phyloP scores from a whole-genome alignment of 2,329 filamentous ascomycete genomes.

The Plectosphaerella plurivora region DNA sequence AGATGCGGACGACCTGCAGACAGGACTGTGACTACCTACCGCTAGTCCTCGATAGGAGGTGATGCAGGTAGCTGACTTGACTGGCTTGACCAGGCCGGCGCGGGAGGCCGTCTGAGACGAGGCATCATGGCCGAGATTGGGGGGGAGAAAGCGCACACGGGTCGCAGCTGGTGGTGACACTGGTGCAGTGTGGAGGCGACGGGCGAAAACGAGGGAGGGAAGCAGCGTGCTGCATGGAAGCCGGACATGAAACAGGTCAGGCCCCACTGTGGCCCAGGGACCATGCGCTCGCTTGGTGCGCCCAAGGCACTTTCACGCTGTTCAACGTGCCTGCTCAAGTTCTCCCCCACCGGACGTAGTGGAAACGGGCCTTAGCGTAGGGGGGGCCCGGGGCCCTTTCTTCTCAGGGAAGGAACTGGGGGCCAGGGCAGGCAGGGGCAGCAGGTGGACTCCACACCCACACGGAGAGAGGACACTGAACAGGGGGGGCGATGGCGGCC shows the following conservation, averaged over 20 bases:
- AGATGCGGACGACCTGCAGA: no score
- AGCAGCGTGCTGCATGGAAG: constrained; percentile 21
- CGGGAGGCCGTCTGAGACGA: constrained; percentile 2
- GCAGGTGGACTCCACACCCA: background rate
- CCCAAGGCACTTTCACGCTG: background rate
- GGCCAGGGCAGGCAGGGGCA: background rate
- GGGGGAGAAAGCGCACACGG: background rate
- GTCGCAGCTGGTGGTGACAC: background rate
- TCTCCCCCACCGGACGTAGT: background rate
- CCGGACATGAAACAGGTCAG: constrained; percentile 25
- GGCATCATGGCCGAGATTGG: constrained; percentile 3
- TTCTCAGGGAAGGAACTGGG: background rate
- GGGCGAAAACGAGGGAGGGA: constrained; percentile 10
- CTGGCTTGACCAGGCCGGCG: no score
- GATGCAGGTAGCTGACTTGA: no score
- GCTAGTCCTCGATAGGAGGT: no score
- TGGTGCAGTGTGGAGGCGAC: no score
- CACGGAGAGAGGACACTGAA: background rate
- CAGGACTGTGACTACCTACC: no score
- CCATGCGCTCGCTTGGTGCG: background rate
- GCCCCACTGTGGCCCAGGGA: constrained; percentile 7
- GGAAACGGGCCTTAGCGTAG: constrained; percentile 2
- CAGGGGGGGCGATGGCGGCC: background rate
- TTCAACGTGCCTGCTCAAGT: background rate
- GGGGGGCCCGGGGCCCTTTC: constrained; percentile 3